These are phyloP conservation scores for Leptoxyphium fumago DNA, from an alignment of 2,329 filamentous ascomycete genomes.

Conservation along the genomic window DNA sequence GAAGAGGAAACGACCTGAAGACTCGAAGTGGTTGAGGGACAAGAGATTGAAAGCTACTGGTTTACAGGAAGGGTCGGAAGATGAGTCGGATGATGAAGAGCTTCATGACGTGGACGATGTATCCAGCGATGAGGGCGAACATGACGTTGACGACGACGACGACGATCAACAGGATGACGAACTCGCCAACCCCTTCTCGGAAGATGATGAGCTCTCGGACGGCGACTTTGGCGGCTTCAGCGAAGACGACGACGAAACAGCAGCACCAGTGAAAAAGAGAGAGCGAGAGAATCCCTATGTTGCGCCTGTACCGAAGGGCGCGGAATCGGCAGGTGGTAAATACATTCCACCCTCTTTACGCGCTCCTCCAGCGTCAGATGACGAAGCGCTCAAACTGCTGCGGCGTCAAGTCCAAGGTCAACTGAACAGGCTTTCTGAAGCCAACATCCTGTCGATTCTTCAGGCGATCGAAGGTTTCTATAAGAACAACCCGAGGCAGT, in stretches of 20 bases:
- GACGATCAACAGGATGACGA: slow-evolving; percentile 26
- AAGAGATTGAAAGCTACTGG: slow-evolving; percentile 40
- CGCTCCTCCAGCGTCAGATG: slow-evolving; percentile 45
- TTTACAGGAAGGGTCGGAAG: slow-evolving; percentile 12
- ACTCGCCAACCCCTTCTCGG: slow-evolving; percentile 19
- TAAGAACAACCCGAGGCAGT: slow-evolving; percentile 66
- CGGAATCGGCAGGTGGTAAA: slow-evolving; percentile 39
- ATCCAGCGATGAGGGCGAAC: slow-evolving; percentile 15
- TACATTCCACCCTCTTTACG: slow-evolving; percentile 83
- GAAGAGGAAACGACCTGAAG: slow-evolving; percentile 45
- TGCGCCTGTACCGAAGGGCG: slow-evolving; percentile 43
- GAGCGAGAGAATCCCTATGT: slow-evolving; percentile 77
- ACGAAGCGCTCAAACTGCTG: slow-evolving; percentile 53
- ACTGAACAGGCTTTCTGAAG: slow-evolving; percentile 83
- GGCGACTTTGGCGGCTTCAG: slow-evolving; percentile 16
- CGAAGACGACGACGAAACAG: slow-evolving; percentile 20
- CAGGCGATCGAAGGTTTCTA: slow-evolving; percentile 74
- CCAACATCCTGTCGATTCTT: slow-evolving; percentile 74
- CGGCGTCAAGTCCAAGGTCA: slow-evolving; percentile 73
- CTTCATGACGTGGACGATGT: slow-evolving; percentile 4
- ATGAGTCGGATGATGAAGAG: slow-evolving; percentile 7
- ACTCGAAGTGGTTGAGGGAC: slow-evolving; percentile 43
- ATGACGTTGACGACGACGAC: slow-evolving; percentile 20
- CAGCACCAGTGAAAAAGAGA: slow-evolving; percentile 23
- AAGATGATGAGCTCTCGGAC: slow-evolving; percentile 18